Evolutionary conservation across 495 filamentous ascomycete species (phyloP).

Genomic region (Evansstolkia leycettana): DNA sequence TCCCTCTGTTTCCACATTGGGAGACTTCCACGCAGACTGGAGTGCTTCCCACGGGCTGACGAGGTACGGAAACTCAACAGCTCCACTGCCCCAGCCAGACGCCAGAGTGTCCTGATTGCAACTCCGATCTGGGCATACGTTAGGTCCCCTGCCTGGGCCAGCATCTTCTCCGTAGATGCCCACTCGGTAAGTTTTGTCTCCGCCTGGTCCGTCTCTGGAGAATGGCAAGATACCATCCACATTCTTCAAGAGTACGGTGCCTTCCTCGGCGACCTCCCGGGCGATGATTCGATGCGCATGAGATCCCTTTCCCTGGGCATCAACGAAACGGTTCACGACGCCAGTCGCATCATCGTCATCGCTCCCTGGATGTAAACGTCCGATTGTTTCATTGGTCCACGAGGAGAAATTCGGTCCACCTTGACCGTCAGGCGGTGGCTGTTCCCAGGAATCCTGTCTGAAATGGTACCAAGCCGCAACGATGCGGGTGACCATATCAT

Average conservation of each 20-base stretch:
- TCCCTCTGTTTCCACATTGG: constrained; percentile 45
- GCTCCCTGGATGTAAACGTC: constrained; percentile 52
- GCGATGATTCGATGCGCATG: constrained; percentile 59
- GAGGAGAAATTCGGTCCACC: constrained; percentile 83
- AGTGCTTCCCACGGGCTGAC: constrained; percentile 59
- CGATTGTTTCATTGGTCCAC: constrained; percentile 65
- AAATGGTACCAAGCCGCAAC: constrained; percentile 90
- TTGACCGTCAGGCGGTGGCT: constrained; percentile 41
- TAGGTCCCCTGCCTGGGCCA: constrained; percentile 54
- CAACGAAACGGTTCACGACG: constrained; percentile 65
- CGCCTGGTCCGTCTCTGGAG: constrained; percentile 31
- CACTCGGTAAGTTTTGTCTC: constrained; percentile 37
- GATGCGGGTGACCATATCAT: constrained; percentile 89
- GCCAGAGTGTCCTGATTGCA: constrained; percentile 79
- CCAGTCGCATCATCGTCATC: constrained; percentile 37
- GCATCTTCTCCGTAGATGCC: constrained; percentile 84
- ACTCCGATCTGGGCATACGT: constrained; percentile 61
- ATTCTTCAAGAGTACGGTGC: constrained; percentile 80
- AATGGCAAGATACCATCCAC: constrained; percentile 50
- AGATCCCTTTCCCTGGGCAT: constrained; percentile 50
- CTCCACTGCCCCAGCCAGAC: constrained; percentile 82
- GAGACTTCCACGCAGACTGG: constrained; percentile 42
- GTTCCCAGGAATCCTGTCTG: constrained; percentile 61
- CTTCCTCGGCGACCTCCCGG: constrained; percentile 66
- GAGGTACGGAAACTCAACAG: constrained; percentile 79